phyloP scores from a whole-genome alignment of 2,329 filamentous ascomycete genomes.

The Claviceps humidiphila region DNA sequence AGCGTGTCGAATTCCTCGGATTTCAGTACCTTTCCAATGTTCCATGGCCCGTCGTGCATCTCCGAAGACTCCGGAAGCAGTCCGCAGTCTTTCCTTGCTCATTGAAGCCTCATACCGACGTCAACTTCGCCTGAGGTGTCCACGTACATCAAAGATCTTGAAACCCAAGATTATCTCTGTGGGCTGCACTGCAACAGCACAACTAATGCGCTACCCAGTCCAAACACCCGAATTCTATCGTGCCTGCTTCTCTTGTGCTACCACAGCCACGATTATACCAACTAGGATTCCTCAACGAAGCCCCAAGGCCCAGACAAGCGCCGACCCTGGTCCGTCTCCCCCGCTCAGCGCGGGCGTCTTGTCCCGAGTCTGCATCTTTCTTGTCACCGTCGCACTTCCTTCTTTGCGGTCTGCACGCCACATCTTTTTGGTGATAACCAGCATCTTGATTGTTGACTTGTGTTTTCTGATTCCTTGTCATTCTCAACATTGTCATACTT shows the following conservation, averaged over 20 bases:
- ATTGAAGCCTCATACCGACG: neutral
- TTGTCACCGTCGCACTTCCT: constrained; percentile 1
- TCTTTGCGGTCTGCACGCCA: constrained; percentile 1
- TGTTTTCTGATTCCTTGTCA: constrained; percentile 9
- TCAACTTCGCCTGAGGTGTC: neutral
- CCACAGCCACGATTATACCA: constrained; percentile 1
- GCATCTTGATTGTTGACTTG: neutral
- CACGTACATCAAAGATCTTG: neutral
- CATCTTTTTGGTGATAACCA: constrained; percentile 1
- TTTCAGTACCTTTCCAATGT: neutral
- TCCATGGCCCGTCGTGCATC: neutral
- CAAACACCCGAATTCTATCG: neutral
- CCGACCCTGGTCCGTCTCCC: constrained; percentile 5
- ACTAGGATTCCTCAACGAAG: neutral
- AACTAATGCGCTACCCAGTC: too few species aligned
- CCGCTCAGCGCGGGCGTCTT: constrained; percentile 2
- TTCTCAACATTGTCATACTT: constrained; percentile 6
- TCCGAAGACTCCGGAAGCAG: too few species aligned
- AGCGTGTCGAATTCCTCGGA: too few species aligned
- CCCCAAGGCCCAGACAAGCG: constrained; percentile 3
- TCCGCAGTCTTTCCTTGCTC: neutral
- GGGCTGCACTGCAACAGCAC: neutral
- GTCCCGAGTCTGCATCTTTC: constrained; percentile 1
- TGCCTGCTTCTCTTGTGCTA: constrained; percentile 1
- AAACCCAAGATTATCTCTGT: neutral